phyloP scores from a whole-genome alignment of 2,329 filamentous ascomycete species.

The Arachnopeziza araneosa region DNA sequence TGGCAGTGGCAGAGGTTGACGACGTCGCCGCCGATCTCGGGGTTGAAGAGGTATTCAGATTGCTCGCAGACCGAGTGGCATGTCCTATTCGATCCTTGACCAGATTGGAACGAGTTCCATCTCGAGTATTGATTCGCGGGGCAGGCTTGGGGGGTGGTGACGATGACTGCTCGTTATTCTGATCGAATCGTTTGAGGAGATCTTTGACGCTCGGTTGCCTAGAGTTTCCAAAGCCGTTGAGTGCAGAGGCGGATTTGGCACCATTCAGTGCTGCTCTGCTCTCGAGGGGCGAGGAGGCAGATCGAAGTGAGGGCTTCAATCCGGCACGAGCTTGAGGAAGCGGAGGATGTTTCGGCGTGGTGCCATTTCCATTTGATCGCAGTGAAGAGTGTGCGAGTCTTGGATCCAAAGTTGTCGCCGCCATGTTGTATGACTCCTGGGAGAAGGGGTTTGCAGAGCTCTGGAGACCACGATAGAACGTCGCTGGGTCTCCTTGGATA shows the following conservation, averaged over 20 bases:
- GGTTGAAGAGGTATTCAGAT: constrained; percentile 17
- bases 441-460: constrained; percentile 17
- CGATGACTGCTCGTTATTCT: constrained; percentile 41
- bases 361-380: constrained; percentile 46
- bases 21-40: neutral
- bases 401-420: constrained; percentile 33
- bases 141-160: constrained; percentile 27
- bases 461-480: constrained; percentile 37
- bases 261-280: constrained; percentile 27
- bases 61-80: constrained; percentile 18
- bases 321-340: constrained; percentile 36
- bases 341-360: constrained; percentile 43
- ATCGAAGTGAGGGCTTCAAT: constrained; percentile 42
- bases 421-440: constrained; percentile 22
- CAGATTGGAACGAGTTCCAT: constrained; percentile 15
- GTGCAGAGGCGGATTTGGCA: constrained; percentile 20
- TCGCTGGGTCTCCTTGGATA: constrained; percentile 37
- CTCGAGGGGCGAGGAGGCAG: constrained; percentile 50
- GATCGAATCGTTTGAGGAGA: constrained; percentile 73
- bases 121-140: constrained; percentile 16
- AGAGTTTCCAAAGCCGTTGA: constrained; percentile 21
- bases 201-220: constrained; percentile 66
- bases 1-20: neutral
- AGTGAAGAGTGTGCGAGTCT: constrained; percentile 36
- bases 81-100: constrained; percentile 24